phyloP scores from a whole-genome alignment of 2,329 filamentous ascomycete genomes.

The Fusarium stilboides region DNA sequence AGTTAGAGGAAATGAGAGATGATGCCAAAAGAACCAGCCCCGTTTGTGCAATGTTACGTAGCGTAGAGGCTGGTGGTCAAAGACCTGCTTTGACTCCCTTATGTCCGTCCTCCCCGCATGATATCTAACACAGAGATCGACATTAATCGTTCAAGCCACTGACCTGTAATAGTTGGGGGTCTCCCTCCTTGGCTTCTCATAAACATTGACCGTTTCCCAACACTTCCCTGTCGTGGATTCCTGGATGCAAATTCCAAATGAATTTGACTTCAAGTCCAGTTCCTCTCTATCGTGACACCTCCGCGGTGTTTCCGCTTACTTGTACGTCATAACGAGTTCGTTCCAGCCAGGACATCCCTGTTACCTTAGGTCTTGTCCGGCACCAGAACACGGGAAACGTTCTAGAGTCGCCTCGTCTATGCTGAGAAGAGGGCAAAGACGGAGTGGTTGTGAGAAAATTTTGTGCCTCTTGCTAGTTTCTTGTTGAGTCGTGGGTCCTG shows the following conservation, averaged over 20 bases:
- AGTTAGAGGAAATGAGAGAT: constrained; percentile 2
- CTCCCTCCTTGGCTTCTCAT: constrained; percentile 8
- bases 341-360: constrained; percentile 31
- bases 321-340: constrained; percentile 30
- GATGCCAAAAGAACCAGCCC: not conserved
- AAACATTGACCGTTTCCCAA: constrained; percentile 13
- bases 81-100: constrained; percentile 9
- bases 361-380: constrained; percentile 5
- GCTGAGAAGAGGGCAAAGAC: not conserved
- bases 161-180: constrained; percentile 4
- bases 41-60: constrained; percentile 1
- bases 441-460: not conserved
- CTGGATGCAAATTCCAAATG: not conserved
- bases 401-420: not conserved
- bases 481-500: constrained; percentile 18
- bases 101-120: constrained; percentile 7
- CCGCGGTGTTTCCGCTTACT: constrained; percentile 24
- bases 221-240: not conserved
- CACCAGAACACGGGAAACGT: not conserved
- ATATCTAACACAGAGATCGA: constrained; percentile 15
- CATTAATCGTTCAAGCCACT: constrained; percentile 16
- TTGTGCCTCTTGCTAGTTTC: constrained; percentile 4
- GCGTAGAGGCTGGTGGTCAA: not conserved
- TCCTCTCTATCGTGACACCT: constrained; percentile 7
- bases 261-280: not conserved